Conservation (phyloP, 441 rosid species). For the Flueggea neowawraea region DNA sequence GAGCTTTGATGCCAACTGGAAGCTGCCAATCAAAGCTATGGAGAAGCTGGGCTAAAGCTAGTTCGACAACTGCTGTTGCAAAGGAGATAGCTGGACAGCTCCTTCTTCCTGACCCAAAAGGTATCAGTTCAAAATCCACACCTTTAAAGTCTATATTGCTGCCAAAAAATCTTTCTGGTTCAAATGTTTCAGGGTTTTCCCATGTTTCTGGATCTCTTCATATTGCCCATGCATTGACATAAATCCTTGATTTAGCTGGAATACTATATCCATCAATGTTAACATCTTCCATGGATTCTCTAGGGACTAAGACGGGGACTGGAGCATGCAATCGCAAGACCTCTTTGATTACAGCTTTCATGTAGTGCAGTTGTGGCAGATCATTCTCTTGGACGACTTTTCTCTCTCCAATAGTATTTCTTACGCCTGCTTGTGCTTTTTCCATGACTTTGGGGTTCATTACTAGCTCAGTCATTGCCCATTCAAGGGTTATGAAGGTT, state of each 20-base stretch:
- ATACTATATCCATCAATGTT: conserved; percentile 37
- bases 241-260: conserved; percentile 38
- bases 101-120: conserved; percentile 55
- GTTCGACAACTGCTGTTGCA: conserved; percentile 35
- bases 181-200: conserved; percentile 39
- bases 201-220: conserved; percentile 43
- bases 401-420: conserved; percentile 32
- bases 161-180: conserved; percentile 42
- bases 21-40: conserved; percentile 56
- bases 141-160: conserved; percentile 42
- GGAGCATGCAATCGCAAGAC: conserved; percentile 45
- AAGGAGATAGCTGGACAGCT: conserved; percentile 43
- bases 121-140: conserved; percentile 47
- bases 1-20: conserved; percentile 29
- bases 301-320: conserved; percentile 44
- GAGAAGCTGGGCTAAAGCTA: conserved; percentile 49
- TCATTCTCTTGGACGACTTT: conserved; percentile 36
- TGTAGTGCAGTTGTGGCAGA: conserved; percentile 34
- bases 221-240: conserved; percentile 44
- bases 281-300: conserved; percentile 43
- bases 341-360: conserved; percentile 47
- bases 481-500: conserved; percentile 49
- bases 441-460: conserved; percentile 41
- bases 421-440: conserved; percentile 51
- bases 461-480: conserved; percentile 68